Evolutionary conservation across 768 basidiomycete genomes (phyloP), one percentile per base, ranked within the genome.

Genomic region (Suillus decipiens): DNA sequence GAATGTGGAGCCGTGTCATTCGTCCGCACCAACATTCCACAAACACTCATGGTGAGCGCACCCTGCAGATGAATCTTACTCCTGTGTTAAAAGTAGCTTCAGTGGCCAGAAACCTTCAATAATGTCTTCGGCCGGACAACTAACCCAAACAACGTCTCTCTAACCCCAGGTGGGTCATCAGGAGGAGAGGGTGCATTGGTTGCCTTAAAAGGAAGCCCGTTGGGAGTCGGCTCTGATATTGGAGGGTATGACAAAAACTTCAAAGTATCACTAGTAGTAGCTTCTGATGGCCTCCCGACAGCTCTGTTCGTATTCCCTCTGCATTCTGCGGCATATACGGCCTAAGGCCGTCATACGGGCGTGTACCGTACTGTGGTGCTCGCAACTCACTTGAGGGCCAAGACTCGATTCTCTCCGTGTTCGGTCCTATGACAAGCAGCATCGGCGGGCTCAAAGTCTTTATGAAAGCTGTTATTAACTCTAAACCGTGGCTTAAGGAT

Each of bases 131-230:
- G 93, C 2, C 80, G 90, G 59, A 95, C 93, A 0, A 69, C 77
- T 17, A 93, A 94, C 69, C 93, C 93, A 0, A 78, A 81, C 70
- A 93, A 94, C 71, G 83, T 88, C 11, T 80, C 80, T 17, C 77
- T 92, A 53, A 92, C 89, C 8, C 76, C 80, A 5, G 93, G 93
- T 11, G 94, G 94, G 1, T 94, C 92, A 0, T 90, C 89, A 3
- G 94, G 94, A 6, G 93, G 93, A 37, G 94, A 95, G 77, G 90
- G 89, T 45, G 90, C 92, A 1, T 80, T 95, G 8, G 68, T 94
- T 47, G 87, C 68, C 28, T 53, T 74, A 66, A 78, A 71, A 60
- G 83, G 84, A 37, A 77, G 77, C 36, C 76, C 78, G 2, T 47
- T 84, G 64, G 90, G 92, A 36, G 83, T 93, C 14, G 92, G 92